These are phyloP conservation scores for Bremia lactucae DNA, from an alignment of 352 stramenopile species.

Conservation along the genomic window DNA sequence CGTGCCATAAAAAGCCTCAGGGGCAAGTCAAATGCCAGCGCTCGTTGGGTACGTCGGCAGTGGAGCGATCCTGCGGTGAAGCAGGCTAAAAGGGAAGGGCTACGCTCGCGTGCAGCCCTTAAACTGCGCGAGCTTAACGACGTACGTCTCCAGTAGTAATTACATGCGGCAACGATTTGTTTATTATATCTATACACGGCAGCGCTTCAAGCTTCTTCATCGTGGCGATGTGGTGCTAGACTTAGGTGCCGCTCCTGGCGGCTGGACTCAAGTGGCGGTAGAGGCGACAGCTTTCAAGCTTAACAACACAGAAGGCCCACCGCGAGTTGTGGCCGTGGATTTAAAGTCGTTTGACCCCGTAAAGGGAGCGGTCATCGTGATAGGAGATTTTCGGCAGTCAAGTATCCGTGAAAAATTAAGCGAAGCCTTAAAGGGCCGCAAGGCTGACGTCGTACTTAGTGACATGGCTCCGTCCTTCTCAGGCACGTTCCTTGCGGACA, in stretches of 20 bases:
- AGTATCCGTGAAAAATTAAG: slow-evolving; percentile 46
- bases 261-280: slow-evolving; percentile 78
- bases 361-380: slow-evolving; percentile 50
- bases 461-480: slow-evolving; percentile 85
- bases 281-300: slow-evolving; percentile 27
- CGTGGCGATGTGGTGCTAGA: slow-evolving; percentile 68
- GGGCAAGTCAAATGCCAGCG: slow-evolving; percentile 73
- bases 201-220: slow-evolving; percentile 39
- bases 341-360: slow-evolving; percentile 60
- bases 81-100: slow-evolving; percentile 71
- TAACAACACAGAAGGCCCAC: slow-evolving; percentile 1
- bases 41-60: slow-evolving; percentile 77
- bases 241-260: slow-evolving; percentile 70
- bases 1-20: slow-evolving; percentile 69
- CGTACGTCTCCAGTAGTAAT: slow-evolving; percentile 10
- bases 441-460: slow-evolving; percentile 74
- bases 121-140: slow-evolving; percentile 80
- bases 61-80: slow-evolving; percentile 80
- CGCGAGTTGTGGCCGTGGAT: slow-evolving; percentile 63
- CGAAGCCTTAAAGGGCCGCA: slow-evolving; percentile 28
- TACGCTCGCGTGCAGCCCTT: slow-evolving; percentile 69
- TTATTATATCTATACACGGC: slow-evolving; percentile 1
- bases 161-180: not conserved
- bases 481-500: slow-evolving; percentile 64
- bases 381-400: slow-evolving; percentile 75